These are phyloP conservation scores for Setomelanomma holmii DNA, from an alignment of 2,329 filamentous ascomycete genomes.

Conservation along the genomic window DNA sequence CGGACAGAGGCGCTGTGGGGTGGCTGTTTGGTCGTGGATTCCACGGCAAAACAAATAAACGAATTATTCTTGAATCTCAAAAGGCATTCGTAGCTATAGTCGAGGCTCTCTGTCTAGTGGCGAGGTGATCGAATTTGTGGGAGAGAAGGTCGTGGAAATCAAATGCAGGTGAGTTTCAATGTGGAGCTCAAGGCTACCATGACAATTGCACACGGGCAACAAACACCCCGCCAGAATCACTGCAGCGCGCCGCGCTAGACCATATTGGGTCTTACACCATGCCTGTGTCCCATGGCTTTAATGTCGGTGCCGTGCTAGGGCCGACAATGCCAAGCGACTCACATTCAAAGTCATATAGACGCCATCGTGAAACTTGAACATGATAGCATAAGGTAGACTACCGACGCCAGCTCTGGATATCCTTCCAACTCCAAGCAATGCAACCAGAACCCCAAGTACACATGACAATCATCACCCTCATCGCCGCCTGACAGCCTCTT, in stretches of 20 bases:
- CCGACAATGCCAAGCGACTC: no score
- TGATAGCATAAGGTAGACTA: neutral
- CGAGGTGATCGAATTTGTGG: no score
- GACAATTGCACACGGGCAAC: constrained; percentile 17
- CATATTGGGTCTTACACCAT: neutral
- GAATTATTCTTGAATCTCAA: no score
- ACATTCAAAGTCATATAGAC: no score
- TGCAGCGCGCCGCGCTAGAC: constrained; percentile 16
- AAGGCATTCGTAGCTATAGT: no score
- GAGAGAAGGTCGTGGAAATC: neutral
- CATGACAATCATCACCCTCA: constrained; percentile 26
- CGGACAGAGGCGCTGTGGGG: constrained; percentile 27
- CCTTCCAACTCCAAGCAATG: constrained; percentile 22
- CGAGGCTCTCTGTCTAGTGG: no score
- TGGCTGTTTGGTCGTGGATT: constrained; percentile 7
- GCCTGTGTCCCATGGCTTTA: no score
- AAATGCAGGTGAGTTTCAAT: neutral
- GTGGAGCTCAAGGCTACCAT: constrained; percentile 33
- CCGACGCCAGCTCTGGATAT: neutral
- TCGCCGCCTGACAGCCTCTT: constrained; percentile 65
- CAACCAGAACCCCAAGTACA: constrained; percentile 3
- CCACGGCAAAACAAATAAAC: no score
- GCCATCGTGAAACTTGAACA: neutral
- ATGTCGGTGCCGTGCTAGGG: no score
- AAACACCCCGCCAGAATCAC: constrained; percentile 16